Conservation (phyloP, 164 flowering plant genomes). For the Cinnamomum chago region DNA sequence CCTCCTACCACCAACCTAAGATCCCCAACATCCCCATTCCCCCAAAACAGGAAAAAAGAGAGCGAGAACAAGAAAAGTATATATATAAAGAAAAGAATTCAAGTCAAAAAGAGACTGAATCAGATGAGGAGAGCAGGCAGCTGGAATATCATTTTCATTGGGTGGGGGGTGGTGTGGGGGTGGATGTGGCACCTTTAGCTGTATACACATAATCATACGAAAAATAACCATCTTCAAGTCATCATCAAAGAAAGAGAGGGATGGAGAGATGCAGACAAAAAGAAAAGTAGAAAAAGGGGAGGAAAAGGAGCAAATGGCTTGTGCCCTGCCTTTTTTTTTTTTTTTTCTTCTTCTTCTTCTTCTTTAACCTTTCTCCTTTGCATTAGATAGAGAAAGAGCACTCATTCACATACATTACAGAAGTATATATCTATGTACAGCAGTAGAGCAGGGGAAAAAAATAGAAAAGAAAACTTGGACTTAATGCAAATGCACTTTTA, state of each 20-base stretch:
- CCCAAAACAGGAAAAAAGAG: not conserved
- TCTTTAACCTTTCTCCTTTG: too few species aligned
- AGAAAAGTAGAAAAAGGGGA: not conserved
- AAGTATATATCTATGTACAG: not conserved
- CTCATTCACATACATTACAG: not conserved
- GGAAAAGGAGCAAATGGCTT: not conserved
- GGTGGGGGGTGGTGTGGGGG: not conserved
- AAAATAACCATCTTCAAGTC: not conserved
- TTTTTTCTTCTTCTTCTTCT: too few species aligned
- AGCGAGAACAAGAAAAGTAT: too few species aligned
- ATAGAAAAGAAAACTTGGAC: too few species aligned
- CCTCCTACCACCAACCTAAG: not conserved
- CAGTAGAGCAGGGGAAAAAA: not conserved
- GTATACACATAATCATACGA: not conserved
- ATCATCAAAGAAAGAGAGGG: not conserved
- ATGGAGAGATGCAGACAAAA: not conserved
- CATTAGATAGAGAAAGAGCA: not conserved
- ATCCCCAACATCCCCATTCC: not conserved
- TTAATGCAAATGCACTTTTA: too few species aligned
- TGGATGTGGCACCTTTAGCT: not conserved
- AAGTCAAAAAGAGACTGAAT: not conserved
- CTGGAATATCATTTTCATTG: not conserved
- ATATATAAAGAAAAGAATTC: not conserved
- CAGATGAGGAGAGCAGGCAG: not conserved
- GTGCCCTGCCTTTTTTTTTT: not conserved